Evolutionary conservation across 2,329 filamentous ascomycete genomes (phyloP), one percentile per base, ranked within the genome.

Genomic region (Ceratocystis ficicola): DNA sequence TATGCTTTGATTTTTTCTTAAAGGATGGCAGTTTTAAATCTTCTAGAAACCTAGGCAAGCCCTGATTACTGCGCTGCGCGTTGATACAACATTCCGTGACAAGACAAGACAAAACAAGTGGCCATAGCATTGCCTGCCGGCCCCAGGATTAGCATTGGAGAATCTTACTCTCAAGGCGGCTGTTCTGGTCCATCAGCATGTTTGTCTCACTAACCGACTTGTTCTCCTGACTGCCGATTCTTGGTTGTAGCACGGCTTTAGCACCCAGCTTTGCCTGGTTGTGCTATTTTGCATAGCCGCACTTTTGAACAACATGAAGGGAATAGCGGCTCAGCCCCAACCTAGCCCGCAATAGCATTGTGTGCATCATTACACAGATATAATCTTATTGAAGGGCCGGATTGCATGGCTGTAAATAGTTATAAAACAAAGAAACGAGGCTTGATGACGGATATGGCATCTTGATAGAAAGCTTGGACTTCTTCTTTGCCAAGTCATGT

Each of bases 281-380:
- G 28, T 59, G 52, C 4, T 17, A 32, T 59, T 59, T 17, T 28
- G 52, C 52, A 59, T 59, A 59, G 52, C 52, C 52, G 25, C 28
- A 32, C 17, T 36, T 32, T 30, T 59, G 12, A 36, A 32, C 52
- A n/a, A n/a, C 28, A 8, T 30, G 36, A 36, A 36, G 6, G 22
- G 28, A 52, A 25, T 2, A 25, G 20, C 52, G 17, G 52, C 52
- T 59, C 52, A 59, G 52, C 52, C 52, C 22, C 28, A 5, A 7
- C 20, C 28, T 32, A 6, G 12, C 10, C 52, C 8, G 15, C 5
- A 12, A 59, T 32, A 50, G 3, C 17, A n/a, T 48, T 48, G 4
- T 48, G 15, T 48, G n/a, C 17, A n/a, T 48, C n/a, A 36, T 48
- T 48, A 48, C n/a, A n/a, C 8, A 55, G 17, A 15, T 55, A 15